Evolutionary conservation across 208 protist species (phyloP), one percentile per base, ranked within the genome.

Genomic region (Leishmania martiniquensis): DNA sequence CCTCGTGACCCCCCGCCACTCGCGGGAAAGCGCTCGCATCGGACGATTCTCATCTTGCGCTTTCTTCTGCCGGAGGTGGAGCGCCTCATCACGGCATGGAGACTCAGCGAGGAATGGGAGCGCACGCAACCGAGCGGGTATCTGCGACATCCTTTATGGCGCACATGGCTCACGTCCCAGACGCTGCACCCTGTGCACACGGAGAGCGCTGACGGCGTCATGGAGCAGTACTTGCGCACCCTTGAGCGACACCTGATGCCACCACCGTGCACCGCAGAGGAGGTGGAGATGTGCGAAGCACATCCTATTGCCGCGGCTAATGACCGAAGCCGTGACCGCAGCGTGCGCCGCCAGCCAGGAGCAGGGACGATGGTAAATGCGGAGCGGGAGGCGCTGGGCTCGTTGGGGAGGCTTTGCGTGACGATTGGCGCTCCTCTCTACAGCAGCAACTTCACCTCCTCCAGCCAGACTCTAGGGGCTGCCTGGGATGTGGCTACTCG

Each of bases 41-140:
- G 52, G 29, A 78, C 57, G 1, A 47, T 80, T 34, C 47, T 90
- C 15, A 65, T 77, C 9, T 34, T 93, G 12, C 77, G 86, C 51
- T 90, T 90, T 72, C 69, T 75, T 12, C 85, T 84, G 10, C 70
- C 78, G 25, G 89, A 93, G 57, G 89, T 93, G 70, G 78, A 81
- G 52, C 77, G 84, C 7, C 78, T 93, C 42, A 86, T 93, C 72
- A 82, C 78, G 34, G 72, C 80, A 47, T 93, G 89, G 89, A 59
- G 86, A 20, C 80, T 80, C 17, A 93, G 89, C 76, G 72, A 80
- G 59, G 86, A 90, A 52, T 80, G 74, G 72, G 89, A 90, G 78
- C 62, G 54, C 6, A 37, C 57, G 10, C 77, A 76, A 54, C 63
- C 69, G 3, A 74, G 70, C 54, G 49, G 67, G n/a, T 93, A 93